phyloP scores from a whole-genome alignment of 2,329 filamentous ascomycete species.

The Venturia oleaginea region DNA sequence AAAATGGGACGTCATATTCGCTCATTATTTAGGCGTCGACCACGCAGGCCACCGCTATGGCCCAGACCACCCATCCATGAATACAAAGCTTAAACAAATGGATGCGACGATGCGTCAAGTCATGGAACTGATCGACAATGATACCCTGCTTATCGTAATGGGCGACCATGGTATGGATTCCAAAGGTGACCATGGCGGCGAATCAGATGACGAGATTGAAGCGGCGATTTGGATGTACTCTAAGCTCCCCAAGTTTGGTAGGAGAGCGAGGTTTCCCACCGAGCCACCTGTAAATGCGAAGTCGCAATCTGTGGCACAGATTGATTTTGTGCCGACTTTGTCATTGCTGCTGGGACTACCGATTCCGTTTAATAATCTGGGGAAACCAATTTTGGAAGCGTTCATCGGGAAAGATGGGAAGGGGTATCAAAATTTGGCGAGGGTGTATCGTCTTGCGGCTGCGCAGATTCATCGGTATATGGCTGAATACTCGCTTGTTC shows the following conservation, averaged over 20 bases:
- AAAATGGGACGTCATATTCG: slow-evolving; percentile 91
- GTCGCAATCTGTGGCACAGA: slow-evolving; percentile 67
- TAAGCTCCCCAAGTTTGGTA: slow-evolving; percentile 74
- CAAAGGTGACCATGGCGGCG: slow-evolving; percentile 96
- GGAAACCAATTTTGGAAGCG: slow-evolving; percentile 85
- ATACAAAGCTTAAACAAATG: slow-evolving; percentile 85
- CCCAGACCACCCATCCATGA: slow-evolving; percentile 87
- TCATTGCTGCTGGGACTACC: slow-evolving; percentile 81
- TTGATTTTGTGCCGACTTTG: slow-evolving; percentile 89
- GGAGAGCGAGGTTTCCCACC: slow-evolving; percentile 51
- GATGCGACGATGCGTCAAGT: slow-evolving; percentile 67
- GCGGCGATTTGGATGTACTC: slow-evolving; percentile 98
- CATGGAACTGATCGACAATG: slow-evolving; percentile 63
- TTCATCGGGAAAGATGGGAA: slow-evolving; percentile 64
- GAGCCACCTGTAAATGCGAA: slow-evolving; percentile 64
- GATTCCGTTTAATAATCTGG: slow-evolving; percentile 93
- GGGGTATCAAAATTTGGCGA: slow-evolving; percentile 67
- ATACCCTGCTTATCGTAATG: slow-evolving; percentile 88
- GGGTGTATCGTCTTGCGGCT: slow-evolving; percentile 66
- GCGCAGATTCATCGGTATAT: slow-evolving; percentile 89
- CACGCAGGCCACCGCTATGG: slow-evolving; percentile 96
- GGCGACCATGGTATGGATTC: slow-evolving; percentile 98
- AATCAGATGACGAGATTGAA: slow-evolving; percentile 92
- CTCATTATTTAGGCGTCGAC: slow-evolving; percentile 89
- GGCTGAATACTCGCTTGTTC: slow-evolving; percentile 65